phyloP scores from a whole-genome alignment of 2,329 filamentous ascomycete species.

The Rugonectria rugulosa region DNA sequence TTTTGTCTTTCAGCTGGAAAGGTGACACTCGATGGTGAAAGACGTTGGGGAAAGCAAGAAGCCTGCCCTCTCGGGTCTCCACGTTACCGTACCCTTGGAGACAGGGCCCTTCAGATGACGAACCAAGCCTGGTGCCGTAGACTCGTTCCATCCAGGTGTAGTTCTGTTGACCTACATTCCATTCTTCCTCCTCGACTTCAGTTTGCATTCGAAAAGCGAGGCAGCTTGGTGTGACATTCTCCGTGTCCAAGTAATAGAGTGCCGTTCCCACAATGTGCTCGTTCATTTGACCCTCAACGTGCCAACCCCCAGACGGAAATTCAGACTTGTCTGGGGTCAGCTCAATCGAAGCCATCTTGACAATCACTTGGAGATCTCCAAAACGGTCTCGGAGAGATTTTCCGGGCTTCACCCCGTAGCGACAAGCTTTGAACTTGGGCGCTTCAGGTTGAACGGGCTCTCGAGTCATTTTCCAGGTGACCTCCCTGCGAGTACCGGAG shows the following conservation, averaged over 20 bases:
- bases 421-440: constrained; percentile 48
- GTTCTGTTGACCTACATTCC: background rate
- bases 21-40: constrained; percentile 38
- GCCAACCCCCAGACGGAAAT: constrained; percentile 28
- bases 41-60: constrained; percentile 31
- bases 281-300: constrained; percentile 39
- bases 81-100: constrained; percentile 29
- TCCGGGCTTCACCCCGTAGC: constrained; percentile 22
- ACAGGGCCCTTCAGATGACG: background rate
- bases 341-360: constrained; percentile 57
- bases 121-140: constrained; percentile 51
- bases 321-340: constrained; percentile 31
- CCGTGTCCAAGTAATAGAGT: constrained; percentile 35
- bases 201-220: constrained; percentile 42
- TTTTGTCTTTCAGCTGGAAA: constrained; percentile 55
- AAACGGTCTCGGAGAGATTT: constrained; percentile 16
- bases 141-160: constrained; percentile 25
- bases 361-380: constrained; percentile 60
- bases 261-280: constrained; percentile 41
- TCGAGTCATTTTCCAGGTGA: constrained; percentile 10
- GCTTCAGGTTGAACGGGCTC: constrained; percentile 21
- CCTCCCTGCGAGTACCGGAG: background rate
- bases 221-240: constrained; percentile 30
- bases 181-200: background rate
- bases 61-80: constrained; percentile 26